Evolutionary conservation across 108 stramenopile genomes (phyloP).

Genomic region (Fragilariopsis cylindrus): DNA sequence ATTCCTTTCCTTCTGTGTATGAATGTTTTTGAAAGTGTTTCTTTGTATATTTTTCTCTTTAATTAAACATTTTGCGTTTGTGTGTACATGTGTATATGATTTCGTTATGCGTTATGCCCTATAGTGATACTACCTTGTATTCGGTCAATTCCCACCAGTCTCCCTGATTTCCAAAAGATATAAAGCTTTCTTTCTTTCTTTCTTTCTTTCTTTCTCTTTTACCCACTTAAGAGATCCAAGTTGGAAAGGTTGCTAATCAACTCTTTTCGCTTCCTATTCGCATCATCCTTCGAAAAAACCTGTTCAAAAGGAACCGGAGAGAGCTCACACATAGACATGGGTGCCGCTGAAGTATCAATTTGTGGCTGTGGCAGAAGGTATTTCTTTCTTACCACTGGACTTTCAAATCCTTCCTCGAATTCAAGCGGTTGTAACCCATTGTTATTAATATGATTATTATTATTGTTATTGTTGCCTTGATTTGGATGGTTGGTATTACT

Average conservation of each 20-base stretch:
- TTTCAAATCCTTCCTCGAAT: too few relatives aligned
- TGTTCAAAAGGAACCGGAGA: slow-evolving; percentile 20
- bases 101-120: neutral
- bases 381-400: too few relatives aligned
- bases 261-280: slow-evolving; percentile 2
- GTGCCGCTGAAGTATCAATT: neutral
- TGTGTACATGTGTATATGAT: too few relatives aligned
- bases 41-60: too few relatives aligned
- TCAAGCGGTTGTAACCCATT: neutral
- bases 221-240: slow-evolving; percentile 2
- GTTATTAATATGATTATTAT: neutral
- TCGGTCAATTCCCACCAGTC: too few relatives aligned
- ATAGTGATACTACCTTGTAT: too few relatives aligned
- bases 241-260: slow-evolving; percentile 1
- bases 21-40: too few relatives aligned
- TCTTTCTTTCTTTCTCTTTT: neutral
- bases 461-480: neutral
- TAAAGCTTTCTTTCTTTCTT: neutral
- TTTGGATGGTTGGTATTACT: neutral
- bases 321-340: neutral
- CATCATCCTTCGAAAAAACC: slow-evolving; percentile 3
- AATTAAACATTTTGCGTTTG: too few relatives aligned
- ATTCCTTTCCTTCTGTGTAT: too few relatives aligned
- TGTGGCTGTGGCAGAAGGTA: too few relatives aligned
- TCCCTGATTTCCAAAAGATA: too few relatives aligned